A percentile compares a stretch with the other conserved stretches of the same genome.
Evolutionary conservation across 495 filamentous ascomycete genomes (phyloP).

Genomic region (Tuber umbilicatum): DNA sequence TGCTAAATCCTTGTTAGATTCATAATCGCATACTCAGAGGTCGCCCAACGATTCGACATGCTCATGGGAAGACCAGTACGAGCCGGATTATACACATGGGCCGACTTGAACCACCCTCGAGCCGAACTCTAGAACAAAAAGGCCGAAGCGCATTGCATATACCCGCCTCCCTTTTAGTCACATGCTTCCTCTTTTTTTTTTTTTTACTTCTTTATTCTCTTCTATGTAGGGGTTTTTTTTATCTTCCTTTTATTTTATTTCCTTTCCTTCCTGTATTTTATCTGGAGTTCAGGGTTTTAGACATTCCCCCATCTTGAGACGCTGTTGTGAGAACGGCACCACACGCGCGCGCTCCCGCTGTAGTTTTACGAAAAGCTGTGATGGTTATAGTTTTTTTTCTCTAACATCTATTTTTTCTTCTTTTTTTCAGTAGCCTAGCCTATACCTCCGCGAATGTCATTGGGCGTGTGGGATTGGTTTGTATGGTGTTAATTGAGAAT

Average conservation of each 20-base stretch:
- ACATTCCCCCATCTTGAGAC: not conserved
- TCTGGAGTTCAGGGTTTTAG: not conserved
- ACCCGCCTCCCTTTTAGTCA: not conserved
- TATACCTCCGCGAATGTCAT: not conserved
- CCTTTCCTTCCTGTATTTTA: slow-evolving; percentile 5
- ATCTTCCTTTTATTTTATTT: not conserved
- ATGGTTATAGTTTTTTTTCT: not conserved
- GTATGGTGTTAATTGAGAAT: not conserved
- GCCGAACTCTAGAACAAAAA: slow-evolving; percentile 17
- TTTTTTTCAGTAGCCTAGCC: not conserved
- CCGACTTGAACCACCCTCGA: slow-evolving; percentile 7
- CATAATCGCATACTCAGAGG: slow-evolving; percentile 20
- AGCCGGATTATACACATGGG: slow-evolving; percentile 20
- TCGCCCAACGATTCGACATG: slow-evolving; percentile 19
- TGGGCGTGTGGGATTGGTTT: not conserved
- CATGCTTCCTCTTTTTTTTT: slow-evolving; percentile 7
- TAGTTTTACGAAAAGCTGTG: not conserved
- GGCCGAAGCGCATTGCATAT: not conserved
- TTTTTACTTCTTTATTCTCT: not conserved
- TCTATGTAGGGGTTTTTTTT: slow-evolving; percentile 6
- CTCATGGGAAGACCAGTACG: slow-evolving; percentile 14
- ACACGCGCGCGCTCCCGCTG: not conserved
- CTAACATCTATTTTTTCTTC: not conserved
- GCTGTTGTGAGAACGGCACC: not conserved
- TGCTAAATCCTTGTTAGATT: slow-evolving; percentile 9